These are phyloP conservation scores for Elasticomyces elasticus DNA, from an alignment of 495 filamentous ascomycete species.

Conservation along the genomic window DNA sequence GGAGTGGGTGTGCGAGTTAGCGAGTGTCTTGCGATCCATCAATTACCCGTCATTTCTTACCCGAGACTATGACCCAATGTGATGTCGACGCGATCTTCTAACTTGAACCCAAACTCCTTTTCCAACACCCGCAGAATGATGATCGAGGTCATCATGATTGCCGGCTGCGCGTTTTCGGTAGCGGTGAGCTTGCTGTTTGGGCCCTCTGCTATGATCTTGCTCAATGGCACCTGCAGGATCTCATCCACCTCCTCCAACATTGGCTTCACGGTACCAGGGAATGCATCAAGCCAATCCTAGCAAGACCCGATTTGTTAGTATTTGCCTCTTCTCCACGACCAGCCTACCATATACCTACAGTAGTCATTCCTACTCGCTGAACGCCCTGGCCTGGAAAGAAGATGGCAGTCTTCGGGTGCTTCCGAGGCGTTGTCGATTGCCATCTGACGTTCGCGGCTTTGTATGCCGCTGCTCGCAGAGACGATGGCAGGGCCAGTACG, in stretches of 20 bases:
- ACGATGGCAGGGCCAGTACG: slow-evolving; percentile 9
- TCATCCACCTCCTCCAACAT: slow-evolving; percentile 78
- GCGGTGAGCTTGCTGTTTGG: slow-evolving; percentile 64
- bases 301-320: too few species aligned
- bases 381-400: slow-evolving; percentile 49
- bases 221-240: slow-evolving; percentile 56
- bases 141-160: slow-evolving; percentile 89
- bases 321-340: too few species aligned
- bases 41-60: too few species aligned
- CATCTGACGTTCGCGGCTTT: neutral
- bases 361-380: slow-evolving; percentile 83
- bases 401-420: slow-evolving; percentile 32
- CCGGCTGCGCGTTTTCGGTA: slow-evolving; percentile 85
- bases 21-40: too few species aligned
- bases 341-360: neutral
- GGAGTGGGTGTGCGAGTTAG: too few species aligned
- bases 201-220: slow-evolving; percentile 68
- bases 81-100: slow-evolving; percentile 58
- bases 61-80: slow-evolving; percentile 91
- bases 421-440: slow-evolving; percentile 12
- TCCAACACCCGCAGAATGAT: slow-evolving; percentile 85
- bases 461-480: slow-evolving; percentile 10
- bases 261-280: slow-evolving; percentile 60
- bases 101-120: slow-evolving; percentile 67
- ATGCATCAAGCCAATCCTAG: slow-evolving; percentile 67